Base-by-base conservation (phyloP, 2,329 filamentous ascomycete genomes). In the Verticillium dahliae region DNA sequence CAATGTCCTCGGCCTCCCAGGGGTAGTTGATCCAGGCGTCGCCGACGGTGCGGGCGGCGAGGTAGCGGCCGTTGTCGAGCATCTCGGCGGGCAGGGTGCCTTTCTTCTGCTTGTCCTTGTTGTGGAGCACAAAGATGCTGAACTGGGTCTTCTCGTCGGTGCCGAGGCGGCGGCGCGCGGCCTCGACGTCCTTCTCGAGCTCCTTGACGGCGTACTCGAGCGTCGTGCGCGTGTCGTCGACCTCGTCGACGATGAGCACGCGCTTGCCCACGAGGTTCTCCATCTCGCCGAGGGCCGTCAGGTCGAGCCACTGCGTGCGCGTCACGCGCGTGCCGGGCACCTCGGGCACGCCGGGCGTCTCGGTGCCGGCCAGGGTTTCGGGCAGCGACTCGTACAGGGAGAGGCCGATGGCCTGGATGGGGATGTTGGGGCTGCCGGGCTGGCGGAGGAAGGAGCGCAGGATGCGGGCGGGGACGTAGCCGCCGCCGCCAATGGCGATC, bases 1-100 rank as follows among this genome's bases (percentile, higher is more conserved):
- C 92, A 72, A 98, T 97, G 73, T 97, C 91, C 38, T 78, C 89
- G 54, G 95, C 95, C 80, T 98, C 95, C 95, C 95, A 99, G 15
- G 95, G 95, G 78, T 99, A 99, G 83, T 92, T 96, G 74, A 98
- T 98, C 95, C 95, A 99, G 67, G 92, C 89, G 77, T 99, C 94
- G n/a, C 85, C 85, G 37, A 96, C 90, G 6, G 94, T 98, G 72
- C 89, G 82, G 27, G 95, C 92, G 27, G 95, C 95, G 67, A 90
- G 77, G 78, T 99, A 99, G 69, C 89, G 83, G 62, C 85, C 84
- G 61, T 87, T 78, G 50, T 82, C 78, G 66, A 94, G 81, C 85
- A 98, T 92, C 41, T 92, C 87, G 22, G 85, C 71, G 11, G 95
- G 93, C 61, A 99, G 82, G 22, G 78, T 78, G 60, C 95, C 95